Base-by-base conservation (phyloP, 2,329 filamentous ascomycete species). In the Sarocladium oryzae region DNA sequence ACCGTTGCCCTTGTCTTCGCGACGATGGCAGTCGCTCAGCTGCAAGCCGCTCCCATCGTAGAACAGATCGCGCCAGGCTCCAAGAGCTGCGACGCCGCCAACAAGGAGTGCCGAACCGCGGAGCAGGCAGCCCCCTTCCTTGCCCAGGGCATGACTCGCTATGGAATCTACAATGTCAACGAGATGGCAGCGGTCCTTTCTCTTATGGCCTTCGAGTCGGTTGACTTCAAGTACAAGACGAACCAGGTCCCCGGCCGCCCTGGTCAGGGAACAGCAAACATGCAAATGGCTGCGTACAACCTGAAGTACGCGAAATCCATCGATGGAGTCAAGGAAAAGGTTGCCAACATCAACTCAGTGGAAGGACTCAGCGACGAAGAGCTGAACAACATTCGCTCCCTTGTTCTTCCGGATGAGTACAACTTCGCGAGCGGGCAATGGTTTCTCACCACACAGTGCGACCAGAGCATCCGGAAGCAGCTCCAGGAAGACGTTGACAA, bases 141-240 rank as follows among this genome's bases (percentile, higher is more conserved):
- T 54, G 69, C 70, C 60, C 57, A 68, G 6, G 76, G 79, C 32
- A 83, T 90, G 65, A 52, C 60, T 16, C 66, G 72, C 10, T 85
- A 88, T 71, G 56, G 64, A 2, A 70, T 90, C 58, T 73, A 68
- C 45, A 64, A 65, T 30, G 67, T 69, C 20, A 77, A 74, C 20
- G 79, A 86, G 58, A 82, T 86, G 62, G 88, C 88, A 6, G 87
- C 84, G 20, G 66, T 91, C 15, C 62, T 93, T 38, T 74, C 83
- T 11, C 73, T 89, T 61, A 85, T 88, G 70, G 79, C 84, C 10
- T 84, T 83, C 62, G 89, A 95, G 70, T 82, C 79, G 2, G 81
- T 52, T 20, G 75, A 84, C 55, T 88, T 91, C 69, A 75, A 78
- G 60, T 91, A 80, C 76, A 88, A 85, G 67, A 77, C 74, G 65